Base-by-base conservation (phyloP, 768 basidiomycete species). In the Suillus luteus region DNA sequence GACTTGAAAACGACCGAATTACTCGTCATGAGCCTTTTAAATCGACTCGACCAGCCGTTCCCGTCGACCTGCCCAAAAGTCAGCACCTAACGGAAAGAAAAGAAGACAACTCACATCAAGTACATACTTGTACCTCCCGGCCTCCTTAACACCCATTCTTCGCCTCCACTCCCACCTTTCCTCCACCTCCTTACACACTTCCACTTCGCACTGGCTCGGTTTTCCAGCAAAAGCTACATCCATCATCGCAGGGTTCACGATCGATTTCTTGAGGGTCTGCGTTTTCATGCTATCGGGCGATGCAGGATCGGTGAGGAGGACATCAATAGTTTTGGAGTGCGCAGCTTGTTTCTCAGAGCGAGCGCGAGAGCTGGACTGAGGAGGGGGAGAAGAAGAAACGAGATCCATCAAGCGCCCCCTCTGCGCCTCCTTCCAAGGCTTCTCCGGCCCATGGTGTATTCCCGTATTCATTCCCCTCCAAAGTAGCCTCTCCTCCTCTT, bases 391-490 rank as follows among this genome's bases (percentile, higher is more conserved):
- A 49, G 24, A 27, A 49, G 24, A 49, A 27, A 49, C 71, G 67
- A 24, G 75, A 19, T 54, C 71, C 22, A 86, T 78, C 11, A 87
- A 71, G 41, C 79, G 74, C 35, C 80, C 70, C 3, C 86, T 74
- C 65, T 87, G 86, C 15, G 82, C 77, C 27, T 75, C 70, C 65
- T 76, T 67, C 86, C 86, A 87, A 1, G 77, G 77, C 10, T 76
- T 78, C 8, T 68, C 66, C 6, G 66, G 62, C 24, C 72, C 68
- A 60, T 83, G 78, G 59, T 67, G 74, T 33, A 84, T 86, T 19
- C 89, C 90, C 0, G 89, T 90, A 55, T 84, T 88, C 43, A 83
- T 81, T 9, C 90, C 90, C 59, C 90, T 79, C 90, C 90, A 91
- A 59, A 88, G 77, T 22, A 90, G 69, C 7, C 83, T 77, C 69